These are phyloP conservation scores for Thuidium tamariscinum DNA, from an alignment of 225 moss, liverwort and hornwort genomes.

Conservation along the genomic window DNA sequence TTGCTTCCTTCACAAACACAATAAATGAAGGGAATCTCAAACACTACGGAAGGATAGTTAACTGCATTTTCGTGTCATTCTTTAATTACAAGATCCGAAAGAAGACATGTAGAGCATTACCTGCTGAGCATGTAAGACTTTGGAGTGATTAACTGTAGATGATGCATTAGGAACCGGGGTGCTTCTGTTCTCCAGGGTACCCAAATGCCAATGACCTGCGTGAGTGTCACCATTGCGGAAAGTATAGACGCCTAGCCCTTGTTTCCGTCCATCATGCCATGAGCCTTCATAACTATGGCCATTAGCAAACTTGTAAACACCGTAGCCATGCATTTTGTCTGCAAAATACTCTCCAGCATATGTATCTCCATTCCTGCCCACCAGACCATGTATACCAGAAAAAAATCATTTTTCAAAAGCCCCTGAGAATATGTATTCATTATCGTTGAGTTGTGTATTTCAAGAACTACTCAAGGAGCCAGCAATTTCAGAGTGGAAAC, in stretches of 20 bases:
- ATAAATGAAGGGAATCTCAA: neutral
- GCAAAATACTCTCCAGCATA: constrained; percentile 86
- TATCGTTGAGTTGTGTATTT: neutral
- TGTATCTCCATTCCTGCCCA: constrained; percentile 72
- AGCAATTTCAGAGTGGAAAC: neutral
- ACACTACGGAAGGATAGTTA: neutral
- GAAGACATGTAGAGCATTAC: neutral
- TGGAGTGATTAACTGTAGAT: constrained; percentile 20
- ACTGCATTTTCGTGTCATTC: neutral
- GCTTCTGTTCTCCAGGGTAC: constrained; percentile 66
- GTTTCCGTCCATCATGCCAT: constrained; percentile 92
- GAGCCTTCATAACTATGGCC: constrained; percentile 90
- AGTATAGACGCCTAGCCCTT: constrained; percentile 83
- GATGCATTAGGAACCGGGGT: constrained; percentile 47
- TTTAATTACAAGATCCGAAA: neutral
- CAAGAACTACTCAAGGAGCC: neutral
- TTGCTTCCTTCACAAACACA: constrained; percentile 50
- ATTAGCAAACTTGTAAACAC: constrained; percentile 87
- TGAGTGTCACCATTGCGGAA: constrained; percentile 89
- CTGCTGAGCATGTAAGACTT: constrained; percentile 40
- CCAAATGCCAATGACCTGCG: constrained; percentile 83
- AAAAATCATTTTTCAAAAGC: neutral
- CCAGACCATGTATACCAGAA: neutral
- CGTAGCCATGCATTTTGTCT: constrained; percentile 93
- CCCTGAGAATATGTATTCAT: neutral